These are phyloP conservation scores for Trichosporon asahii DNA, from an alignment of 1,284 basidiomycete species.

Conservation along the genomic window DNA sequence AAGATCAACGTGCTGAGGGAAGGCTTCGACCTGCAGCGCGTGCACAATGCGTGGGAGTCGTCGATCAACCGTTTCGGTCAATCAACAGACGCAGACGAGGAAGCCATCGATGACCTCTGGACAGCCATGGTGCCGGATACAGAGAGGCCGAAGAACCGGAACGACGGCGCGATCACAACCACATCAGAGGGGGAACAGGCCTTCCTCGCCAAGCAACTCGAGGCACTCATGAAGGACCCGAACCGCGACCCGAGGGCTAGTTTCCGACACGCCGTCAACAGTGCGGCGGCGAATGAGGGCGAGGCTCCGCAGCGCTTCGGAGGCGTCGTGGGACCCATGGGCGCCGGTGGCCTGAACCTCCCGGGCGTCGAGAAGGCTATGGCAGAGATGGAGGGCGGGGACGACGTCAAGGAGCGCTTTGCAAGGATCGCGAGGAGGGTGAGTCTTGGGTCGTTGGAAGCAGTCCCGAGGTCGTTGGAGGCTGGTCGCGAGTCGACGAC, in stretches of 20 bases:
- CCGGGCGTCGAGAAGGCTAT: conserved; percentile 82
- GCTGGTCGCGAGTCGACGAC: too few species aligned
- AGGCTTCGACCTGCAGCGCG: conserved; percentile 77
- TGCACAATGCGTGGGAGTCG: conserved; percentile 78
- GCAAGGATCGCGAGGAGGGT: conserved; percentile 40
- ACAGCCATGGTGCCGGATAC: conserved; percentile 49
- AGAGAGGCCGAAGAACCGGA: conserved; percentile 25
- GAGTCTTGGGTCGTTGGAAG: conserved; percentile 11
- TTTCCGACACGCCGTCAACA: conserved; percentile 68
- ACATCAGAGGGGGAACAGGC: conserved; percentile 66
- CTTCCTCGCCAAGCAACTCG: conserved; percentile 82
- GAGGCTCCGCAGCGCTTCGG: conserved; percentile 44
- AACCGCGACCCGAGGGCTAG: conserved; percentile 82
- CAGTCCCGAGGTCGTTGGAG: too few species aligned
- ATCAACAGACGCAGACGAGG: conserved; percentile 50
- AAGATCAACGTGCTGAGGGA: conserved; percentile 90
- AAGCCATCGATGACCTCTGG: conserved; percentile 48
- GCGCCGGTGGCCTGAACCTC: conserved; percentile 72
- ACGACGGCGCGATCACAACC: conserved; percentile 24
- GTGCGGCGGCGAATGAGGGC: conserved; percentile 15
- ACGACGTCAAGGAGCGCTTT: conserved; percentile 46
- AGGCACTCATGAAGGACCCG: conserved; percentile 79
- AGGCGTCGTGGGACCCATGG: conserved; percentile 79
- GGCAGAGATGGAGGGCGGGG: conserved; percentile 69
- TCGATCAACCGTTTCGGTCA: too few species aligned